Conservation (phyloP, 768 basidiomycete species). For the Kwoniella mangroviensis region DNA sequence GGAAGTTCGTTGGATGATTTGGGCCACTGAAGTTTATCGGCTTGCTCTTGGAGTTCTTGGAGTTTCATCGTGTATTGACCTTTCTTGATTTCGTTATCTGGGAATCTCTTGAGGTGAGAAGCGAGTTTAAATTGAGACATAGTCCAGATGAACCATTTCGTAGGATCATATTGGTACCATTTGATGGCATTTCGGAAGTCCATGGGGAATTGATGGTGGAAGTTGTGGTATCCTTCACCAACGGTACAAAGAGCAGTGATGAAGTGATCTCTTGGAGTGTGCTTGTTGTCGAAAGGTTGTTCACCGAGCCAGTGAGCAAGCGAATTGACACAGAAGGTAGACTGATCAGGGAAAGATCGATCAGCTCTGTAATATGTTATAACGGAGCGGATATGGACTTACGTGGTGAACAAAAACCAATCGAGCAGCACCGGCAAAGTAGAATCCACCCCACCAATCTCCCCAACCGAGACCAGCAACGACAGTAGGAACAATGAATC, state of each 20-base stretch:
- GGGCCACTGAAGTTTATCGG: slow-evolving; percentile 80
- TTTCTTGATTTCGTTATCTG: slow-evolving; percentile 86
- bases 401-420: slow-evolving; percentile 87
- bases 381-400: slow-evolving; percentile 51
- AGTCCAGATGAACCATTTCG: slow-evolving; percentile 85
- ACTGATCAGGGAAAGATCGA: slow-evolving; percentile 49
- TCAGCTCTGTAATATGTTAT: slow-evolving; percentile 4
- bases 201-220: slow-evolving; percentile 98
- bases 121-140: slow-evolving; percentile 72
- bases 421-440: slow-evolving; percentile 80
- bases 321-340: slow-evolving; percentile 96
- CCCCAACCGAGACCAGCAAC: slow-evolving; percentile 82
- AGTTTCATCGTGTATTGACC: slow-evolving; percentile 93
- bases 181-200: slow-evolving; percentile 95
- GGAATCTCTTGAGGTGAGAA: slow-evolving; percentile 80
- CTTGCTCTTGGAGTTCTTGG: slow-evolving; percentile 78
- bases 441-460: slow-evolving; percentile 81
- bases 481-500: slow-evolving; percentile 72
- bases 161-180: slow-evolving; percentile 92
- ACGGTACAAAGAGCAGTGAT: slow-evolving; percentile 87
- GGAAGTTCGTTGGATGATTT: slow-evolving; percentile 74
- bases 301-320: slow-evolving; percentile 96
- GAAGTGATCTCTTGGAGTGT: slow-evolving; percentile 86
- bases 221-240: slow-evolving; percentile 98
- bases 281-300: slow-evolving; percentile 91